Evolutionary conservation across 495 filamentous ascomycete genomes (phyloP), one percentile per base, ranked within the genome.

Genomic region (Penicillium arizonense): DNA sequence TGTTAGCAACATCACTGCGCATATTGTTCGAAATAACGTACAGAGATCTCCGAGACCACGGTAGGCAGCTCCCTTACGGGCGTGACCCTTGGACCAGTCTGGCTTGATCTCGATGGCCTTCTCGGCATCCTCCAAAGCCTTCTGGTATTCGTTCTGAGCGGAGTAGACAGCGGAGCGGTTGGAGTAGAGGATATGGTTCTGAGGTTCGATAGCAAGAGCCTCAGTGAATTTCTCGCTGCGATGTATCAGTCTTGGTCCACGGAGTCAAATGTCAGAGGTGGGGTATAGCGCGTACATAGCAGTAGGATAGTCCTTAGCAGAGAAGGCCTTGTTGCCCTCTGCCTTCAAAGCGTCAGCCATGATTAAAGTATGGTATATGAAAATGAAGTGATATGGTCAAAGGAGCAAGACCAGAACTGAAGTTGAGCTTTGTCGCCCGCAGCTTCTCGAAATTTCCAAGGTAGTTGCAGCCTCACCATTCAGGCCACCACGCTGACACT

Each of bases 61-160:
- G 24, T 89, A 77, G 45, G 94, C 94, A 40, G 93, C 87, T 34
- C 91, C 94, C 75, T 96, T 97, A 42, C 94, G 85, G 39, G 85
- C 83, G 83, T 90, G 94, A 61, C 94, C 95, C 73, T 97, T 96
- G 32, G 91, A 87, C 95, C 95, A 98, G 77, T 97, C 93, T 12
- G 94, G 88, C 78, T 97, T 97, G 68, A 97, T 75, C 77, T 94
- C 82, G 44, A 85, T 92, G 0, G 90, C 90, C 79, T 96, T 96
- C 62, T 87, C 85, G 45, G 95, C 94, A 82, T 98, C 94, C 47
- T 87, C 78, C 14, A 97, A 74, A 16, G 94, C 94, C 55, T 85
- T 82, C 56, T 87, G 77, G 76, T 88, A 98, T 35, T 96, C 84
- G 58, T 85, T 85, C 66, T 93, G 88, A 8, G 95, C 96, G 20